A percentile compares a stretch with the other conserved stretches of the same genome.
Conservation (phyloP, 2,329 filamentous ascomycete species). For the Cladophialophora bantiana region DNA sequence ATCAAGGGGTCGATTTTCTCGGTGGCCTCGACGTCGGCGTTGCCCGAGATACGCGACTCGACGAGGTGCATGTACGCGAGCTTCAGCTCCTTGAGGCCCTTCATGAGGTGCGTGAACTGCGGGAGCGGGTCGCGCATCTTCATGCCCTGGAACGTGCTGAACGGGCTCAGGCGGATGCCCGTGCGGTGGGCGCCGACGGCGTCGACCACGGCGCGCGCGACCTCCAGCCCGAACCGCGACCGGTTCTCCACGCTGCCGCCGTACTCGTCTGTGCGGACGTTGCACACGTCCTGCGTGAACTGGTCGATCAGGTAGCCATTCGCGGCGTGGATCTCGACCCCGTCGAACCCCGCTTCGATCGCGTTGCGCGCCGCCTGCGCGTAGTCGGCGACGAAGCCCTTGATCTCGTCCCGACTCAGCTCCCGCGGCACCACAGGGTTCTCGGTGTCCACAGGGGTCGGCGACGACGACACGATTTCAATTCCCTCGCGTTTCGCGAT, state of each 20-base stretch:
- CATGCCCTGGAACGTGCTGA: conserved; percentile 55
- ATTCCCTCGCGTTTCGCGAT: conserved; percentile 46
- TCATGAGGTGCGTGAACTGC: conserved; percentile 64
- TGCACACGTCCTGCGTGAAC: conserved; percentile 59
- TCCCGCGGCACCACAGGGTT: conserved; percentile 38
- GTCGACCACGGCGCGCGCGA: conserved; percentile 50
- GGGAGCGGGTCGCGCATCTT: conserved; percentile 65
- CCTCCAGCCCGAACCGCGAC: conserved; percentile 60
- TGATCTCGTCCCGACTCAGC: conserved; percentile 54
- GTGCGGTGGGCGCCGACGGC: conserved; percentile 48
- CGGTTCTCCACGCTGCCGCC: conserved; percentile 60
- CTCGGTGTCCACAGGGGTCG: conserved; percentile 8
- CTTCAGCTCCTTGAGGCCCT: conserved; percentile 57
- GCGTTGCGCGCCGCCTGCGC: conserved; percentile 58
- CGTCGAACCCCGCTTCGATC: conserved; percentile 46
- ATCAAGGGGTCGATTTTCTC: conserved; percentile 28
- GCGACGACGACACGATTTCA: conserved; percentile 25
- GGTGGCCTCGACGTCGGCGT: conserved; percentile 48
- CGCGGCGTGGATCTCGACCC: conserved; percentile 22
- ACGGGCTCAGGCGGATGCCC: conserved; percentile 59
- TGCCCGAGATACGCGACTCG: conserved; percentile 56
- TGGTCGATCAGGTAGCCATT: conserved; percentile 62
- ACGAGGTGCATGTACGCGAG: conserved; percentile 66
- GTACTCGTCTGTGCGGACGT: conserved; percentile 59
- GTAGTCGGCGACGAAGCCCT: conserved; percentile 51